Base-by-base conservation (phyloP, 1,284 basidiomycete genomes). In the Vanrija pseudolonga region DNA sequence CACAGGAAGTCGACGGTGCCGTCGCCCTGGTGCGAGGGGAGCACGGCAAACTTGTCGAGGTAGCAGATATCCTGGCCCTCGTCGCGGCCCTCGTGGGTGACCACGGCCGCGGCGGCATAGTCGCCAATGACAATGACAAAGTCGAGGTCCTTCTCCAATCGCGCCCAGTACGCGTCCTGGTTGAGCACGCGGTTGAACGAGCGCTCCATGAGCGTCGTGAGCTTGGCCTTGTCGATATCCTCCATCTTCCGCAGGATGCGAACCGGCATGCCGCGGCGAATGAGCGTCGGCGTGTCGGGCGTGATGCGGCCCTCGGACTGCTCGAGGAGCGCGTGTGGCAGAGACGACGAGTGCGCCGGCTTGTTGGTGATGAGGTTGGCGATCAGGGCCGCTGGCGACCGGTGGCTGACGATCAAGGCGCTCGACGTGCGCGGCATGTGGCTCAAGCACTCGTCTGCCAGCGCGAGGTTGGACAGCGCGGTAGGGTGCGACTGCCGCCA, bases 1-100 rank as follows among this genome's bases (percentile, higher is more conserved):
- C 96, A 99, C 43, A 99, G 80, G 78, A 99, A 99, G 78, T 99
- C 96, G 53, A 98, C 96, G 0, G 95, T 98, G 19, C 96, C 96
- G 69, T 97, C 94, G 17, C 96, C 96, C 75, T 98, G 96, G 73
- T 98, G 84, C 56, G 81, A 85, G 1, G 96, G 96, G 43, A 95
- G 80, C 40, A 99, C 93, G 15, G 94, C 95, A 74, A 99, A 99
- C 77, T 99, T 99, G 82, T 99, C 96, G 49, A 99, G 83, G 75
- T 99, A 99, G 15, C 90, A 87, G 58, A 98, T 88, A 0, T 77
- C 66, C 22, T 63, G 56, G 3, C 55, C 58, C 8, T 7, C 51
- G 23, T 39, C 43, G 44, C 38, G 52, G 2, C 73, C 78, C 72
- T 98, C 95, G 60, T 84, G 85, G 17, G 96, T 99, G 51, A 97